phyloP scores from a whole-genome alignment of 768 basidiomycete species.

The Tephrocybe sp. region DNA sequence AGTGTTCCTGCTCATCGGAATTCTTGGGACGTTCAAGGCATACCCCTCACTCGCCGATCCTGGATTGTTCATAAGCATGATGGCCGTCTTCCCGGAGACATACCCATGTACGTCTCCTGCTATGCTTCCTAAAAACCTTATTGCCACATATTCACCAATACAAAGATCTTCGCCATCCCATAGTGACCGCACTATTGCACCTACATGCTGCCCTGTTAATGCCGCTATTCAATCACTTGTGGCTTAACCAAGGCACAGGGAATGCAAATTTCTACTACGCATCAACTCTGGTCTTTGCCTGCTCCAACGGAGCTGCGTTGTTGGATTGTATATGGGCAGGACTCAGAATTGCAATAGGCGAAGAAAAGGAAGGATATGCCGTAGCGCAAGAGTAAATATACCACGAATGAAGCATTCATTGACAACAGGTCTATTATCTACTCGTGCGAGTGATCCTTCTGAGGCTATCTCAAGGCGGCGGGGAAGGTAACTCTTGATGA shows the following conservation, averaged over 20 bases:
- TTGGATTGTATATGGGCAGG: conserved; percentile 84
- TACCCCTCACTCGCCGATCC: conserved; percentile 92
- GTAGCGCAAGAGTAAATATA: conserved; percentile 56
- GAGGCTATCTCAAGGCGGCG: neutral
- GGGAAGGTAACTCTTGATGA: neutral
- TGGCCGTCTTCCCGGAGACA: conserved; percentile 80
- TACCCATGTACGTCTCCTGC: conserved; percentile 63
- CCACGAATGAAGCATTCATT: neutral
- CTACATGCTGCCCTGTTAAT: conserved; percentile 83
- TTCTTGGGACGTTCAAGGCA: conserved; percentile 84
- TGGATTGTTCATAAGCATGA: conserved; percentile 81
- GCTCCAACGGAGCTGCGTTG: conserved; percentile 81
- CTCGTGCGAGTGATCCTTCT: neutral
- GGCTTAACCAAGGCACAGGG: conserved; percentile 89
- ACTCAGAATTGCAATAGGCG: conserved; percentile 71
- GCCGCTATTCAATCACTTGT: conserved; percentile 89
- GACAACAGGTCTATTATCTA: neutral
- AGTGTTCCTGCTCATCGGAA: conserved; percentile 69
- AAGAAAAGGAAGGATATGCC: conserved; percentile 48
- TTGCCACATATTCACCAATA: neutral
- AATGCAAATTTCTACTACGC: conserved; percentile 99
- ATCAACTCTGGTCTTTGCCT: conserved; percentile 88
- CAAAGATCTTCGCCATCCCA: conserved; percentile 80
- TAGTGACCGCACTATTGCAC: conserved; percentile 81
- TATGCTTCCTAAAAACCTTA: neutral